Percentiles rank a stretch among this genome's conserved stretches.
These are phyloP conservation scores for Dorcoceras hygrometricum DNA, from an alignment of 257 asterid genomes.

Conservation along the genomic window DNA sequence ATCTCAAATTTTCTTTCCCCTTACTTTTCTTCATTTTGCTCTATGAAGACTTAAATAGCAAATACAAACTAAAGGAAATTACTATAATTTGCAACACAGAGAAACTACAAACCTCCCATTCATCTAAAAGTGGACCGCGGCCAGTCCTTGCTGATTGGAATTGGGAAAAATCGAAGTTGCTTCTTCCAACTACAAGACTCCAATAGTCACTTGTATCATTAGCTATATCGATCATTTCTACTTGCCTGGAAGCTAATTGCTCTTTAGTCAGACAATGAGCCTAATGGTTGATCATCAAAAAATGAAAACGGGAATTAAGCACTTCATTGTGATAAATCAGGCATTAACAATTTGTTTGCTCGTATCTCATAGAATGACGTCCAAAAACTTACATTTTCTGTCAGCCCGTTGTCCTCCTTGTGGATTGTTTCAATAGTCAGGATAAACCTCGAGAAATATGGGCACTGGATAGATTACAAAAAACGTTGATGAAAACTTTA, in stretches of 20 bases:
- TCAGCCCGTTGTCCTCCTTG: slow-evolving; percentile 61
- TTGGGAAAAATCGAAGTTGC: slow-evolving; percentile 52
- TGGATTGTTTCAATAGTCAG: slow-evolving; percentile 79
- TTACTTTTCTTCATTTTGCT: neutral
- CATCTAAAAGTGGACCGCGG: slow-evolving; percentile 77
- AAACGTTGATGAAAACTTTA: slow-evolving; percentile 18
- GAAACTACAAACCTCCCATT: slow-evolving; percentile 76
- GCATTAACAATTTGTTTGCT: neutral
- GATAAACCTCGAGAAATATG: slow-evolving; percentile 66
- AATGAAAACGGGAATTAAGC: neutral
- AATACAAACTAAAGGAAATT: neutral
- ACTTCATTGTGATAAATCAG: neutral
- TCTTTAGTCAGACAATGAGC: slow-evolving; percentile 67
- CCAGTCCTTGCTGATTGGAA: slow-evolving; percentile 67
- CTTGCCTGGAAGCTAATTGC: slow-evolving; percentile 60
- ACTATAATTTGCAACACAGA: neutral
- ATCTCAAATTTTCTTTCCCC: neutral
- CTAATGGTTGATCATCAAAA: slow-evolving; percentile 33
- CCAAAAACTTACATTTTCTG: slow-evolving; percentile 67
- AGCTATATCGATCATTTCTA: slow-evolving; percentile 74
- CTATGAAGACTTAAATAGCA: neutral
- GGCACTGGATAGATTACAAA: slow-evolving; percentile 51
- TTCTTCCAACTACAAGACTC: slow-evolving; percentile 74
- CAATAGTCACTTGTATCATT: slow-evolving; percentile 65
- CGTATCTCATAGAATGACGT: neutral